These are phyloP conservation scores for Naganishia kalamii DNA, from an alignment of 768 basidiomycete species.

Conservation along the genomic window DNA sequence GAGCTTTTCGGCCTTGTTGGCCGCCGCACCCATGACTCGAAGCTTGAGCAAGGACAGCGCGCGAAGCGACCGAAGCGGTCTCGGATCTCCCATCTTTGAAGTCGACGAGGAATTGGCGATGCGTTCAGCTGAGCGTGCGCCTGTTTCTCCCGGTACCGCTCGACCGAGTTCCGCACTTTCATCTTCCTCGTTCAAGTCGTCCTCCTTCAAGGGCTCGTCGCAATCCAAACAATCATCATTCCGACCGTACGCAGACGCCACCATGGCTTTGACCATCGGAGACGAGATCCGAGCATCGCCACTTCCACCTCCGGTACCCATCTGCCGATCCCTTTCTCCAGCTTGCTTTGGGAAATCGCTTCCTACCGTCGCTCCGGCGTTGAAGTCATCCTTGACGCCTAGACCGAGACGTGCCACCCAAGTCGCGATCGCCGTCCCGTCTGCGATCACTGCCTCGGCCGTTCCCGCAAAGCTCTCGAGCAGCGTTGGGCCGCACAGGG, in stretches of 20 bases:
- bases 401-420: not conserved
- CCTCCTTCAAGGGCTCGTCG: not conserved
- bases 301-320: not conserved
- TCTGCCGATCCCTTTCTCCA: conserved; percentile 21
- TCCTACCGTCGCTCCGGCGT: not conserved
- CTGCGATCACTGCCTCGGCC: not conserved
- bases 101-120: conserved; percentile 17
- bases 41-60: conserved; percentile 14
- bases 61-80: not conserved
- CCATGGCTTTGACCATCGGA: conserved; percentile 18
- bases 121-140: not conserved
- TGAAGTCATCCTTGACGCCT: not conserved
- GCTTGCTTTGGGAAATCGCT: conserved; percentile 14
- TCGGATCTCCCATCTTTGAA: conserved; percentile 20
- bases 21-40: not conserved
- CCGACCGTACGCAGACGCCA: conserved; percentile 6
- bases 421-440: not conserved
- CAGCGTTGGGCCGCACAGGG: conserved; percentile 6
- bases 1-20: not conserved
- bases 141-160: not conserved
- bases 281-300: conserved; percentile 19
- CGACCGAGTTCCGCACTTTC: not conserved
- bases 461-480: conserved; percentile 11
- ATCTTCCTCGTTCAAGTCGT: not conserved
- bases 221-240: not conserved